phyloP scores from a whole-genome alignment of 805 yeast genomes.

The Brettanomyces sp. region DNA sequence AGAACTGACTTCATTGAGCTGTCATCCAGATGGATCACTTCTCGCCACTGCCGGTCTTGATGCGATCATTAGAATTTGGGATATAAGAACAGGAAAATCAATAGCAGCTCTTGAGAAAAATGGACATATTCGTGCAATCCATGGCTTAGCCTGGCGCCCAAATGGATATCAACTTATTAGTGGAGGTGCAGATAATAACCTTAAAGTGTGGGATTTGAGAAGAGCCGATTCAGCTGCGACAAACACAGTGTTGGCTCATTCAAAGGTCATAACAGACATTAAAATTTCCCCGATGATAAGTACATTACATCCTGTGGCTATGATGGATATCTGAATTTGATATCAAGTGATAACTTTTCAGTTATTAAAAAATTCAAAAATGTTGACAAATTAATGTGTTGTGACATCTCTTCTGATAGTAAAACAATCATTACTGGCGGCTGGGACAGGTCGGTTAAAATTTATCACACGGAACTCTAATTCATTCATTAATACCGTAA shows the following conservation, averaged over 20 bases:
- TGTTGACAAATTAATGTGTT: constrained; percentile 63
- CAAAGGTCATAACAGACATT: constrained; percentile 59
- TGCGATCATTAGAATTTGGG: constrained; percentile 72
- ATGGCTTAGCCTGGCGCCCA: constrained; percentile 59
- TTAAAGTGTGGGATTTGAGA: constrained; percentile 84
- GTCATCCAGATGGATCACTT: constrained; percentile 73
- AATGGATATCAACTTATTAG: constrained; percentile 72
- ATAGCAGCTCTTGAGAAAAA: constrained; percentile 37
- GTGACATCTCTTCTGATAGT: constrained; percentile 36
- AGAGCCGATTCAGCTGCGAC: constrained; percentile 21
- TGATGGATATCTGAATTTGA: constrained; percentile 56
- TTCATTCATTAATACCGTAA: no score
- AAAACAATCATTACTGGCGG: constrained; percentile 54
- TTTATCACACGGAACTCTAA: constrained; percentile 18
- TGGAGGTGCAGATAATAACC: constrained; percentile 74
- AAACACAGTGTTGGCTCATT: constrained; percentile 58
- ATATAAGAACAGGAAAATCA: constrained; percentile 66
- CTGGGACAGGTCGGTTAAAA: constrained; percentile 75
- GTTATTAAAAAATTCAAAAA: constrained; percentile 42
- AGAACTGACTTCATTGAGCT: constrained; percentile 51
- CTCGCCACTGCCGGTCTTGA: constrained; percentile 74
- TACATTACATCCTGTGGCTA: constrained; percentile 56
- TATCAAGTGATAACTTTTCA: constrained; percentile 68
- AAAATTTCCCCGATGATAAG: constrained; percentile 36
- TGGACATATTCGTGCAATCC: constrained; percentile 67